A percentile compares a stretch with the other conserved stretches of the same genome.
Evolutionary conservation across 2,329 filamentous ascomycete species (phyloP).

Genomic region (Aspergillus hortae): DNA sequence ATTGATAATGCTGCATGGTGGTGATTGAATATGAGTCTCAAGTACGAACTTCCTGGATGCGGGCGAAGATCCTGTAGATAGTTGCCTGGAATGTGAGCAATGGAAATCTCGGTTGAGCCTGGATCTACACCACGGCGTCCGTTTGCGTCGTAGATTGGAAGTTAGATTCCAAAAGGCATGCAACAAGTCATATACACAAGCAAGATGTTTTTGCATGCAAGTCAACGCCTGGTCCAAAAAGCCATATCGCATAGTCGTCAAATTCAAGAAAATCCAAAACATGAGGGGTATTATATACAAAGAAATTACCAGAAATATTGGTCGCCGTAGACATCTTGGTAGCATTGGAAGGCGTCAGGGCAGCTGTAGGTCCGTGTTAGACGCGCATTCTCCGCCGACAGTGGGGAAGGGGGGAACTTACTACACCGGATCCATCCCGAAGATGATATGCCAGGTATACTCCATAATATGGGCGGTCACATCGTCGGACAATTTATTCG

Average conservation of each 20-base stretch:
- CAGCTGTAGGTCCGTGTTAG: conserved; percentile 46
- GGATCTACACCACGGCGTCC: no score
- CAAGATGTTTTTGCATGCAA: no score
- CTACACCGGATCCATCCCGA: conserved; percentile 20
- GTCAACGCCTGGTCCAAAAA: no score
- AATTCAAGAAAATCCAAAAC: not conserved
- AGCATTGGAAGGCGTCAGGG: conserved; percentile 56
- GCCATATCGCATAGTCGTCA: not conserved
- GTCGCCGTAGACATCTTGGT: conserved; percentile 58
- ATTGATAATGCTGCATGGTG: no score
- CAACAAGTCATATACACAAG: no score
- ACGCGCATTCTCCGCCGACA: not conserved
- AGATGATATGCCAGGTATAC: conserved; percentile 55
- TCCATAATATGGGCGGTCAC: conserved; percentile 51
- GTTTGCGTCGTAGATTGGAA: no score
- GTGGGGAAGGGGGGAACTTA: conserved; percentile 2
- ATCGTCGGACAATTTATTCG: conserved; percentile 43
- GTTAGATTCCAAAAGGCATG: no score
- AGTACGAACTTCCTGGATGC: no score
- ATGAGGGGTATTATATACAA: conserved; percentile 17
- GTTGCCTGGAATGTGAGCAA: no score
- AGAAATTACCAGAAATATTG: conserved; percentile 19
- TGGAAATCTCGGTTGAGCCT: no score
- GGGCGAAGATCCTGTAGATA: no score
- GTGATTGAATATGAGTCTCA: no score